Evolutionary conservation across 2,329 filamentous ascomycete species (phyloP).

Genomic region (Aureobasidium sp.): DNA sequence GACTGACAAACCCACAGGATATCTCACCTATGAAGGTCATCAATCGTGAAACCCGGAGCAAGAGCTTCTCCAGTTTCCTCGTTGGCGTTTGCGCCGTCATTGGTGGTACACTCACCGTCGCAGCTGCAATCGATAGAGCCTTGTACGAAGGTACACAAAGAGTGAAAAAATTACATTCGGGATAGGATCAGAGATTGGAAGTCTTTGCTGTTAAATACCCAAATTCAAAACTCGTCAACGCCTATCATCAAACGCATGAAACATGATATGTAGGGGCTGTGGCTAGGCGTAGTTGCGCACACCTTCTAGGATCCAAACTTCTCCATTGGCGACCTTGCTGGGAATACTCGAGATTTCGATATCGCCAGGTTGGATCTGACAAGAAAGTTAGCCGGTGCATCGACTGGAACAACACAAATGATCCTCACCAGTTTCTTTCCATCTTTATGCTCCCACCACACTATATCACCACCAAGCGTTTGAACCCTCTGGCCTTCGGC

Average conservation of each 20-base stretch:
- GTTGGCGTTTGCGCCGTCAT: slow-evolving; percentile 92
- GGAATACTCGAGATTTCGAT: slow-evolving; percentile 71
- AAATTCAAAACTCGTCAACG: neutral
- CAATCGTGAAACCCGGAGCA: slow-evolving; percentile 84
- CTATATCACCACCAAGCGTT: slow-evolving; percentile 59
- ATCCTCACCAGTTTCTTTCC: slow-evolving; percentile 51
- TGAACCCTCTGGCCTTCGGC: slow-evolving; percentile 56
- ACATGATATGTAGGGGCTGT: neutral
- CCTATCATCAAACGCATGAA: slow-evolving; percentile 2
- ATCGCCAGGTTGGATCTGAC: slow-evolving; percentile 67
- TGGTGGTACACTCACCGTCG: slow-evolving; percentile 90
- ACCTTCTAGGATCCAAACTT: slow-evolving; percentile 70
- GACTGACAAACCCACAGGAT: slow-evolving; percentile 50
- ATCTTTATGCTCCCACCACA: slow-evolving; percentile 76
- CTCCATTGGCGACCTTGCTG: slow-evolving; percentile 75
- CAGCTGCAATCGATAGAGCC: slow-evolving; percentile 83
- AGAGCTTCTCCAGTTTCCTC: slow-evolving; percentile 86
- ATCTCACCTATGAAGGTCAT: slow-evolving; percentile 99
- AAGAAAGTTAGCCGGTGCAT: slow-evolving; percentile 20
- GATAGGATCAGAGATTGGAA: slow-evolving; percentile 29
- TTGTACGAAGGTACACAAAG: slow-evolving; percentile 81
- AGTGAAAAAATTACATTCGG: slow-evolving; percentile 76
- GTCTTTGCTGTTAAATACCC: neutral
- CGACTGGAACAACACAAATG: neutral
- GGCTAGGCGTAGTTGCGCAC: slow-evolving; percentile 47